These are phyloP conservation scores for Cyberlindnera mrakii DNA, from an alignment of 805 yeast genomes.

Conservation along the genomic window DNA sequence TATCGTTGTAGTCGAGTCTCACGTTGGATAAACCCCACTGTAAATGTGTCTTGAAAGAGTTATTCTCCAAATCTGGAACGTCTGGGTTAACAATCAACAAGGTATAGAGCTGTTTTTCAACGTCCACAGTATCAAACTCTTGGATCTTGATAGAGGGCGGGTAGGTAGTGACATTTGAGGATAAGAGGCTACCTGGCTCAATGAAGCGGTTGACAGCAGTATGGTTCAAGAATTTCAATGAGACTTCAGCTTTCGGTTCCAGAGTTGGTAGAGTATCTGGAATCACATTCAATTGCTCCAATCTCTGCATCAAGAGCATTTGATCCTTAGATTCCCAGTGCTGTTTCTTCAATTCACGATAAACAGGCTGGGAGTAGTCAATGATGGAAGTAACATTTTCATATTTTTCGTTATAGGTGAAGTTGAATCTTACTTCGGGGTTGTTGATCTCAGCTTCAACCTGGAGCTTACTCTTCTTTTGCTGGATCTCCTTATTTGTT, in stretches of 20 bases:
- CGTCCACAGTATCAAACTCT: slow-evolving; percentile 50
- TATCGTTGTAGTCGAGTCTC: slow-evolving; percentile 49
- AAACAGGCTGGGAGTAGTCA: slow-evolving; percentile 76
- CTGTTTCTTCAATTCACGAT: slow-evolving; percentile 57
- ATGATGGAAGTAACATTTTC: slow-evolving; percentile 37
- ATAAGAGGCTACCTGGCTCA: slow-evolving; percentile 71
- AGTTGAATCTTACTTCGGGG: slow-evolving; percentile 80
- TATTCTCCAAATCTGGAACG: slow-evolving; percentile 66
- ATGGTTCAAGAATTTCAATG: slow-evolving; percentile 68
- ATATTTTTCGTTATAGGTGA: slow-evolving; percentile 35
- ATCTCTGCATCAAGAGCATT: slow-evolving; percentile 85
- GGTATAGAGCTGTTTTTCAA: slow-evolving; percentile 55
- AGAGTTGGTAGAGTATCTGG: slow-evolving; percentile 94
- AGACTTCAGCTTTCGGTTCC: slow-evolving; percentile 71
- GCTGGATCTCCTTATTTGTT: slow-evolving; percentile 17
- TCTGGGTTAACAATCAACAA: slow-evolving; percentile 87
- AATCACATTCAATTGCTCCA: slow-evolving; percentile 76
- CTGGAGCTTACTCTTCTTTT: slow-evolving; percentile 27
- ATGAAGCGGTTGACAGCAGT: slow-evolving; percentile 60
- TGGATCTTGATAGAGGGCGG: slow-evolving; percentile 77
- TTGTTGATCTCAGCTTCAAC: slow-evolving; percentile 65
- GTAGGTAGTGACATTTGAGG: slow-evolving; percentile 64
- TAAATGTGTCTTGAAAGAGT: slow-evolving; percentile 64
- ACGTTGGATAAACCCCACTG: slow-evolving; percentile 76
- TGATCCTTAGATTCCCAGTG: slow-evolving; percentile 69